Evolutionary conservation across 148 eudicot genomes (phyloP).

Genomic region (Amaranthus cruentus): DNA sequence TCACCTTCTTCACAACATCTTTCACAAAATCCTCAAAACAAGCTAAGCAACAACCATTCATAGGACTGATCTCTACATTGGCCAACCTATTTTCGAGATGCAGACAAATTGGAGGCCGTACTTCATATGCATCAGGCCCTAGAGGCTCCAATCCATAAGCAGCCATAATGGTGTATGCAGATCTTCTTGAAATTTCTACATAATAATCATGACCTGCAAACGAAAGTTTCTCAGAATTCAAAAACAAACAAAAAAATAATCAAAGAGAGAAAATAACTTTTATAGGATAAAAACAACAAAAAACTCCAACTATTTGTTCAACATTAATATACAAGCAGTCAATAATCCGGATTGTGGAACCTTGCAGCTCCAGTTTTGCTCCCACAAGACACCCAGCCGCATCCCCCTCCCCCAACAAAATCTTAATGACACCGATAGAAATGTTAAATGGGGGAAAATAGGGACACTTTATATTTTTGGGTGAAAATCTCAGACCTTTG

Average conservation of each 20-base stretch:
- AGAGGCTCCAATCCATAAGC: constrained; percentile 43
- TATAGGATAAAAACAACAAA: background rate
- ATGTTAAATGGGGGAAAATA: too few relatives aligned
- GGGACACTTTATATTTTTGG: too few relatives aligned
- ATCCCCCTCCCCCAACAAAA: too few relatives aligned
- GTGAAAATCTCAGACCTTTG: too few relatives aligned
- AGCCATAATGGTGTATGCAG: constrained; percentile 50
- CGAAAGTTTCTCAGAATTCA: background rate
- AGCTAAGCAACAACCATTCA: constrained; percentile 40
- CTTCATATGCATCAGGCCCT: constrained; percentile 28
- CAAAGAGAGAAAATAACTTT: background rate
- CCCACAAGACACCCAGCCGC: too few relatives aligned
- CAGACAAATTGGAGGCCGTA: constrained; percentile 28
- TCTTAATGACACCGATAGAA: too few relatives aligned
- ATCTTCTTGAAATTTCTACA: constrained; percentile 43
- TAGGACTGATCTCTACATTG: constrained; percentile 26
- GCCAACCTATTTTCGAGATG: constrained; percentile 27
- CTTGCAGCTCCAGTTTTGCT: too few relatives aligned
- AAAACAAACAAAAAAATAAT: background rate
- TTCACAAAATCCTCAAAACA: constrained; percentile 49
- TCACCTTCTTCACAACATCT: constrained; percentile 37
- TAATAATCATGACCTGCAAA: constrained; percentile 46
- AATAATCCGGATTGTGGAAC: too few relatives aligned
- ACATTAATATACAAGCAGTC: too few relatives aligned
- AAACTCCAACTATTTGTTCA: background rate